Percentiles rank a stretch among this genome's conserved stretches.
These are phyloP conservation scores for Leishmania martiniquensis DNA, from an alignment of 208 protist genomes.

Conservation along the genomic window DNA sequence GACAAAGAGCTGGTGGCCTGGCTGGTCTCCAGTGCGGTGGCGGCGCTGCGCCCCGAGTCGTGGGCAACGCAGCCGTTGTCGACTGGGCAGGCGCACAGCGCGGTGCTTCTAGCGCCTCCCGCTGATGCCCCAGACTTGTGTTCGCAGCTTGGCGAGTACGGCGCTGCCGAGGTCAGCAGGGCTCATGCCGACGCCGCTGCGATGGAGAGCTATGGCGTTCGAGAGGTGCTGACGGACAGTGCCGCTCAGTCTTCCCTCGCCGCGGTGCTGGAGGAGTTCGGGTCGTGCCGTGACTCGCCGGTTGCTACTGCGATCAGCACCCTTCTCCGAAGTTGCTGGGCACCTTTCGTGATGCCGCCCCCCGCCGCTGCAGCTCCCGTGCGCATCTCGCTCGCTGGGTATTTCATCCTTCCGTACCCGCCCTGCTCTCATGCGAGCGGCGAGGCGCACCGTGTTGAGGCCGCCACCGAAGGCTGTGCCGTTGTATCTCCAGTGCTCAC, in stretches of 20 bases:
- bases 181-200: slow-evolving; percentile 4
- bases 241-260: neutral
- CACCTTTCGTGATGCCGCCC: neutral
- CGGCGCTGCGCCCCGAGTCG: neutral
- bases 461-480: neutral
- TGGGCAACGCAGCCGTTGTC: neutral
- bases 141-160: neutral
- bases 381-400: slow-evolving; percentile 9
- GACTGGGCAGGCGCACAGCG: neutral
- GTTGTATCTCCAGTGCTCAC: neutral
- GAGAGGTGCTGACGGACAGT: slow-evolving; percentile 20
- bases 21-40: slow-evolving; percentile 4
- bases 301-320: neutral
- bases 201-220: slow-evolving; percentile 19
- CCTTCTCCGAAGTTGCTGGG: slow-evolving; percentile 16
- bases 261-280: neutral
- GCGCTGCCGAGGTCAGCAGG: neutral
- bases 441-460: too few relatives aligned
- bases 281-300: neutral
- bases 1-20: neutral
- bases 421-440: neutral
- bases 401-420: neutral
- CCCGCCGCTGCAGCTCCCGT: neutral
- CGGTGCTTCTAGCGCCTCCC: neutral
- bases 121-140: neutral